Percentiles rank a stretch among this genome's conserved stretches.
phyloP scores from a whole-genome alignment of 345 rosid species.

The Eucalyptus guilfoylei region DNA sequence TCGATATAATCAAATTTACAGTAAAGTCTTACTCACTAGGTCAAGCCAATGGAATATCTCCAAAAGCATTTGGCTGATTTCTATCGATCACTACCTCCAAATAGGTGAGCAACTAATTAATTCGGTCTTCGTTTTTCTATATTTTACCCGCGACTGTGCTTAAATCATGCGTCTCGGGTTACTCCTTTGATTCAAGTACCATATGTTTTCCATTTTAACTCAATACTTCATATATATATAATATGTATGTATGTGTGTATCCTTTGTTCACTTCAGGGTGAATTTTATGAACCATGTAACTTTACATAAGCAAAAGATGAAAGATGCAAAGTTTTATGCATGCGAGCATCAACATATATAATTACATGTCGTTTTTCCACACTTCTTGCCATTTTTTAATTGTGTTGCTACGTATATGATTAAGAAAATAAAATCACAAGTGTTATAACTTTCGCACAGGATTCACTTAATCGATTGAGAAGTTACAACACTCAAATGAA shows the following conservation, averaged over 20 bases:
- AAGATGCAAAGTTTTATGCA: neutral
- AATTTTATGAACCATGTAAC: neutral
- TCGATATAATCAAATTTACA: neutral
- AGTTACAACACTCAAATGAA: neutral
- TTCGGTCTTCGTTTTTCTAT: neutral
- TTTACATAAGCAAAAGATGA: neutral
- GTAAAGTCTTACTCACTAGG: neutral
- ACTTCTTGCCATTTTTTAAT: neutral
- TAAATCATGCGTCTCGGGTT: neutral
- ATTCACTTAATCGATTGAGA: neutral
- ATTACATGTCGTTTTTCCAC: neutral
- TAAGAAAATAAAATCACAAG: neutral
- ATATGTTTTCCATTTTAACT: neutral
- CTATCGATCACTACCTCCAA: neutral
- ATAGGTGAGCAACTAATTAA: neutral
- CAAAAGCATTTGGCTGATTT: neutral
- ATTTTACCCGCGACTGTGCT: neutral
- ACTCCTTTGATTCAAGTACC: neutral
- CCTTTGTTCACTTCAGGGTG: neutral
- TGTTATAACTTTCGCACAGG: fast-evolving
- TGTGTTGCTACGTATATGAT: neutral
- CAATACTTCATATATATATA: neutral
- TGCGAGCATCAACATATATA: fast-evolving
- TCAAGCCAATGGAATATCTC: neutral
- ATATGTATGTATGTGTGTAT: neutral